These are phyloP conservation scores for Lodderomyces jiufengensis DNA, from an alignment of 1,139 yeast genomes.

Conservation along the genomic window DNA sequence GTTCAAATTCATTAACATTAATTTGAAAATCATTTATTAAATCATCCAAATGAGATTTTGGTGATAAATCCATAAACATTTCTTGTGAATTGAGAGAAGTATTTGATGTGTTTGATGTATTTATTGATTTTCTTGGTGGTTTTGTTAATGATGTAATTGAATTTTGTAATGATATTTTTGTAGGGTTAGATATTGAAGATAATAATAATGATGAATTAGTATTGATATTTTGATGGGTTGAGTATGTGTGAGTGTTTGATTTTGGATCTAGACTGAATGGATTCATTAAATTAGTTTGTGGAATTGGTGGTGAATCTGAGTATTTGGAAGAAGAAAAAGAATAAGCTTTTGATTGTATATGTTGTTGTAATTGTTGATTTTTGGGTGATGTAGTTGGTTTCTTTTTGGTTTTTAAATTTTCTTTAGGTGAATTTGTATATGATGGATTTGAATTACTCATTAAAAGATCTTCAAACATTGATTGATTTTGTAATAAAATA, in stretches of 20 bases:
- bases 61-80: too few species aligned
- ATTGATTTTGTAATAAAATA: constrained; percentile 1
- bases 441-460: not conserved
- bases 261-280: constrained; percentile 3
- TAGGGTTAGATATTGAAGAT: too few species aligned
- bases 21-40: constrained; percentile 29
- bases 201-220: too few species aligned
- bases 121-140: constrained; percentile 7
- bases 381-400: not conserved
- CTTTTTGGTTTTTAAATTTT: too few species aligned
- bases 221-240: too few species aligned
- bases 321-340: too few species aligned
- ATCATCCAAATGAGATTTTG: constrained; percentile 26
- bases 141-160: too few species aligned
- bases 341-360: not conserved
- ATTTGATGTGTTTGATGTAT: constrained; percentile 27
- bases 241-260: not conserved
- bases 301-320: too few species aligned
- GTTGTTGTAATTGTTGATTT: too few species aligned
- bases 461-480: not conserved
- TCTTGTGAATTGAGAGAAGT: too few species aligned
- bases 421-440: too few species aligned
- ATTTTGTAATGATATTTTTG: too few species aligned
- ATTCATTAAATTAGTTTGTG: not conserved
- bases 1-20: constrained; percentile 8